Percentiles rank a stretch among this genome's conserved stretches.
Evolutionary conservation across 169 alveolate genomes (phyloP).

Genomic region (Eimeria falciformis): DNA sequence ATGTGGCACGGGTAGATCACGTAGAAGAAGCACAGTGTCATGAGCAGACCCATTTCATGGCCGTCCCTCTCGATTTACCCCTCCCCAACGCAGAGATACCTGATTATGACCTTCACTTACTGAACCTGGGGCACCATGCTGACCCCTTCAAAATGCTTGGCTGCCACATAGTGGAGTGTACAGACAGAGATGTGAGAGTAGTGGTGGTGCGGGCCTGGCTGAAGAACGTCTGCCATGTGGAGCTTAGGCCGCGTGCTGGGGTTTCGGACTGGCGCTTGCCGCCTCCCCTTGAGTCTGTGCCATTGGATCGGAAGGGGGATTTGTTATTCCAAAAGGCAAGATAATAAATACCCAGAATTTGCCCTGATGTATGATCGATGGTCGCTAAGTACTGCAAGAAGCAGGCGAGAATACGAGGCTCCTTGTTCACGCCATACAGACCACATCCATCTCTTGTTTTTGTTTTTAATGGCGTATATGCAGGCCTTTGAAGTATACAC

Average conservation of each 20-base stretch:
- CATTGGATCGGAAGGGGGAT: slow-evolving; percentile 45
- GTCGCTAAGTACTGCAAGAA: no score
- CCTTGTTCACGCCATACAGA: no score
- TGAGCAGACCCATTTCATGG: slow-evolving; percentile 70
- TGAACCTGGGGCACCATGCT: slow-evolving; percentile 71
- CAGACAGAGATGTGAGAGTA: slow-evolving; percentile 16
- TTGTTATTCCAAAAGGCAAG: slow-evolving; percentile 43
- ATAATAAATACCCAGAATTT: no score
- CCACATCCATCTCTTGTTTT: background rate
- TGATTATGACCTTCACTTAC: slow-evolving; percentile 70
- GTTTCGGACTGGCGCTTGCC: slow-evolving; percentile 45
- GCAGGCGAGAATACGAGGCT: no score
- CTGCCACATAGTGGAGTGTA: slow-evolving; percentile 52
- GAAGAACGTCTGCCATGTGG: slow-evolving; percentile 56
- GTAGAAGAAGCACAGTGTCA: slow-evolving; percentile 67
- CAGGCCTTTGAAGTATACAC: slow-evolving; percentile 60
- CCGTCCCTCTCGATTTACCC: slow-evolving; percentile 48
- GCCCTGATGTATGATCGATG: no score
- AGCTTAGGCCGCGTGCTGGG: slow-evolving; percentile 61
- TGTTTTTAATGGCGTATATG: background rate
- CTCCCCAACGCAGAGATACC: slow-evolving; percentile 58
- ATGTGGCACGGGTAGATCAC: slow-evolving; percentile 64
- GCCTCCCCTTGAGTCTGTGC: slow-evolving; percentile 25
- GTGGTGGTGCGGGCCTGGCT: slow-evolving; percentile 57
- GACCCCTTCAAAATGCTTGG: slow-evolving; percentile 77